Percentiles rank a stretch among this genome's conserved stretches.
These are phyloP conservation scores for Colletotrichum orbiculare DNA, from an alignment of 2,329 filamentous ascomycete genomes.

Conservation along the genomic window DNA sequence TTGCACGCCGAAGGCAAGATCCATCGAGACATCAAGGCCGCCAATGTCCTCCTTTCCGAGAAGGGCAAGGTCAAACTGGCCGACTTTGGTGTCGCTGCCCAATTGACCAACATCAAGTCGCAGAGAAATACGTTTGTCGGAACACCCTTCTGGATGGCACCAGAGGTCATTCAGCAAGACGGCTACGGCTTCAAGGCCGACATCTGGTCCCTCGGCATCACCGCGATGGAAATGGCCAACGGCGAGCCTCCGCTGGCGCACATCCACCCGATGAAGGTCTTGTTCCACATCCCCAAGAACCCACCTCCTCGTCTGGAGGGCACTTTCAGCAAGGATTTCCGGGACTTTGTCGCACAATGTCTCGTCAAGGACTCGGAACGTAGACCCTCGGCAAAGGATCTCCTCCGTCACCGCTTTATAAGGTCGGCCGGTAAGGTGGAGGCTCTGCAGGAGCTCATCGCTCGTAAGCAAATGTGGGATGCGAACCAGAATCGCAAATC, in stretches of 20 bases:
- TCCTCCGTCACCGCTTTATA: constrained; percentile 90
- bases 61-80: constrained; percentile 93
- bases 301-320: constrained; percentile 86
- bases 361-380: constrained; percentile 91
- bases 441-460: constrained; percentile 86
- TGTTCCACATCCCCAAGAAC: constrained; percentile 92
- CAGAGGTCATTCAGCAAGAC: constrained; percentile 91
- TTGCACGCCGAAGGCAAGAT: constrained; percentile 95
- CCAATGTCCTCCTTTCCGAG: constrained; percentile 93
- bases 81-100: constrained; percentile 96
- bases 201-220: constrained; percentile 93
- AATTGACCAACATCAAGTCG: constrained; percentile 97
- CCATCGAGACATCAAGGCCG: constrained; percentile 95
- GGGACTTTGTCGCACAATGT: constrained; percentile 91
- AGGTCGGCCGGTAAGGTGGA: constrained; percentile 88
- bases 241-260: constrained; percentile 89
- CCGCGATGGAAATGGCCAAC: constrained; percentile 87
- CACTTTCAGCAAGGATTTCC: constrained; percentile 88
- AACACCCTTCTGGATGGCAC: constrained; percentile 97
- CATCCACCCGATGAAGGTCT: constrained; percentile 92
- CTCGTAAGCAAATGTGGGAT: constrained; percentile 85
- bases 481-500: constrained; percentile 75
- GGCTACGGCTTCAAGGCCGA: constrained; percentile 89
- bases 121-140: constrained; percentile 98
- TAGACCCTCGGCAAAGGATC: constrained; percentile 85